A percentile compares a stretch with the other conserved stretches of the same genome.
These are phyloP conservation scores for Lentinula boryana DNA, from an alignment of 768 basidiomycete genomes.

Conservation along the genomic window DNA sequence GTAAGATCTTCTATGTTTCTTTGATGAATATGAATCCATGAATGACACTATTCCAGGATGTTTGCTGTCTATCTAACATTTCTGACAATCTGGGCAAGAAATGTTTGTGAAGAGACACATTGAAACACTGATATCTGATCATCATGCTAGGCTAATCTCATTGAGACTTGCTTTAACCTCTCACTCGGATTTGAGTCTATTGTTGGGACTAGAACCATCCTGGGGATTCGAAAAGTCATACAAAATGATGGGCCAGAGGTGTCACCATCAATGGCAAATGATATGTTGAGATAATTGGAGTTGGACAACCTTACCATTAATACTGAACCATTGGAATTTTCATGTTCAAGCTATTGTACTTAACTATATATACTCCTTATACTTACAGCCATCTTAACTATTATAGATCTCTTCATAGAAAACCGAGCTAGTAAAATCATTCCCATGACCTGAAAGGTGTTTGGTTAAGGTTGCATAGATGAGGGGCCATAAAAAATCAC, in stretches of 20 bases:
- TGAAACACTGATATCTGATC: not conserved
- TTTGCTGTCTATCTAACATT: not conserved
- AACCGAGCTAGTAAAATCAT: too few species aligned
- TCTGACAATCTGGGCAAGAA: not conserved
- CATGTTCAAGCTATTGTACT: too few species aligned
- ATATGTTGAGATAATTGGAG: constrained; percentile 11
- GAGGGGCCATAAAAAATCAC: too few species aligned
- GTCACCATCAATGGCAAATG: not conserved
- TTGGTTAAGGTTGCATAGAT: too few species aligned
- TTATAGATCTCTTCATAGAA: too few species aligned
- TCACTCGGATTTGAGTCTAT: not conserved
- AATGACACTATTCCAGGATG: not conserved
- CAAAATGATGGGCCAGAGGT: not conserved
- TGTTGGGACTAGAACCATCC: not conserved
- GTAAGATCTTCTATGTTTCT: constrained; percentile 26
- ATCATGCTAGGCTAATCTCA: constrained; percentile 7
- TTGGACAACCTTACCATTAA: too few species aligned
- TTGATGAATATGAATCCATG: not conserved
- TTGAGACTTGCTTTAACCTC: not conserved
- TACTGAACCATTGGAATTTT: too few species aligned
- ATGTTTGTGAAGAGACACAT: not conserved
- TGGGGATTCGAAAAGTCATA: not conserved
- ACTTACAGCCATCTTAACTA: too few species aligned
- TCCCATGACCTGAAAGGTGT: too few species aligned
- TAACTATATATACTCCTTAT: too few species aligned